Evolutionary conservation across 176 grass and related monocot genomes (phyloP), one percentile per base, ranked within the genome.

Genomic region (Puya raimondii): DNA sequence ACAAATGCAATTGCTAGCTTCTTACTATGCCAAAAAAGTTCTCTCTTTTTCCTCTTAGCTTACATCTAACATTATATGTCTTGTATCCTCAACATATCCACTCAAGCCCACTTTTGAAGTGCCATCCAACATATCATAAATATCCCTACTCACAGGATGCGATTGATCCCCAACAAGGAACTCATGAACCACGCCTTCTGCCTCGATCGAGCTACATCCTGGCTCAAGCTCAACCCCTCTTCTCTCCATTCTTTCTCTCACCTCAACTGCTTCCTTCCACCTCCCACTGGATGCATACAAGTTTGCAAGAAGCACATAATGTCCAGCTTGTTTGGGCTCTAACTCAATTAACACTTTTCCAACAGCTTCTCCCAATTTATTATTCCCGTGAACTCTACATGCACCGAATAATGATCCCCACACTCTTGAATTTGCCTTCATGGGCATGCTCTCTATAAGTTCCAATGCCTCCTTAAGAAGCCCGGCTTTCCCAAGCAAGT

Each of bases 381-480:
- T 14, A 42, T 73, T 63, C 63, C 56, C 63, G 53, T 73, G 54
- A 73, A 49, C 48, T 17, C 54, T 15, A 48, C 53, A 73, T 53
- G 54, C 71, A 23, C 63, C 48, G 29, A 53, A 33, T 42, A 73
- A 17, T 12, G 71, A 53, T 73, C 71, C 71, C 71, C 71, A 73
- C 16, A 72, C 29, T 2, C 29, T 54, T 21, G n/a, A 51, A 61
- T 72, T 72, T 63, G 71, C 33, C 12, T 49, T 20, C 16, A 63
- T 61, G 23, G 71, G 71, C 71, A 63, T 73, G 11, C 3, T 49
- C 13, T 63, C 21, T 27, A 73, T 73, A 26, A 73, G 63, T 5
- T 73, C 29, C 15, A 61, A 16, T 73, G 71, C 71, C 53, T 73
- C 71, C 53, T 63, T 48, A 14, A 73, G 23, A 27, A 49, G 58